Conservation (phyloP, 1,284 basidiomycete species). For the Volvariella volvacea region DNA sequence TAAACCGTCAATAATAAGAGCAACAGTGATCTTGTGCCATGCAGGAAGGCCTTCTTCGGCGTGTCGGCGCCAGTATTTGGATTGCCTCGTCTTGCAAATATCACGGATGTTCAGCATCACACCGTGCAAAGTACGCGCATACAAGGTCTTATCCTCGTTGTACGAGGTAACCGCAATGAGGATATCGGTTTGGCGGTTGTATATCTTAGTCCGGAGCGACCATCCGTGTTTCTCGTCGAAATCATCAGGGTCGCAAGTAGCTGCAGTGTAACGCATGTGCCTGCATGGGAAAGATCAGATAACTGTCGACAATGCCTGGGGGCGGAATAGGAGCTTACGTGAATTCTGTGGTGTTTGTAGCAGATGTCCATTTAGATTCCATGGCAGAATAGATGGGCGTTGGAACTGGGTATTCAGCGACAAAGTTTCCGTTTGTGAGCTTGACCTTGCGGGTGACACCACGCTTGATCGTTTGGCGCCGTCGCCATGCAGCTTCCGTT, state of each 20-base stretch:
- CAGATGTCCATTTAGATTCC: slow-evolving; percentile 68
- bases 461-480: slow-evolving; percentile 87
- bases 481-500: slow-evolving; percentile 72
- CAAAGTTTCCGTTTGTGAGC: slow-evolving; percentile 88
- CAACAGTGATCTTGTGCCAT: slow-evolving; percentile 93
- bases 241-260: slow-evolving; percentile 93
- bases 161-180: slow-evolving; percentile 90
- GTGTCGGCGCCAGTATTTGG: slow-evolving; percentile 85
- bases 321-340: slow-evolving; percentile 47
- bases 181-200: slow-evolving; percentile 88
- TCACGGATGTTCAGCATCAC: slow-evolving; percentile 98
- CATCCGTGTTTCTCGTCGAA: slow-evolving; percentile 79
- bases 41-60: slow-evolving; percentile 84
- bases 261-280: slow-evolving; percentile 90
- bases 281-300: slow-evolving; percentile 25
- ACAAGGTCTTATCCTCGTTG: slow-evolving; percentile 91
- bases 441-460: slow-evolving; percentile 92
- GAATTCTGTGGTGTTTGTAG: slow-evolving; percentile 73
- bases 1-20: slow-evolving; percentile 89
- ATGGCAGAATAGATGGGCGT: slow-evolving; percentile 82
- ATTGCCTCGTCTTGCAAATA: slow-evolving; percentile 94
- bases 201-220: slow-evolving; percentile 78
- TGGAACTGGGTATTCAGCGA: slow-evolving; percentile 87
- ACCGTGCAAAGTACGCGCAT: slow-evolving; percentile 88
- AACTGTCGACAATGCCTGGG: slow-evolving; percentile 10